Conservation (phyloP, 1,284 basidiomycete species). For the Leccinum variabile region DNA sequence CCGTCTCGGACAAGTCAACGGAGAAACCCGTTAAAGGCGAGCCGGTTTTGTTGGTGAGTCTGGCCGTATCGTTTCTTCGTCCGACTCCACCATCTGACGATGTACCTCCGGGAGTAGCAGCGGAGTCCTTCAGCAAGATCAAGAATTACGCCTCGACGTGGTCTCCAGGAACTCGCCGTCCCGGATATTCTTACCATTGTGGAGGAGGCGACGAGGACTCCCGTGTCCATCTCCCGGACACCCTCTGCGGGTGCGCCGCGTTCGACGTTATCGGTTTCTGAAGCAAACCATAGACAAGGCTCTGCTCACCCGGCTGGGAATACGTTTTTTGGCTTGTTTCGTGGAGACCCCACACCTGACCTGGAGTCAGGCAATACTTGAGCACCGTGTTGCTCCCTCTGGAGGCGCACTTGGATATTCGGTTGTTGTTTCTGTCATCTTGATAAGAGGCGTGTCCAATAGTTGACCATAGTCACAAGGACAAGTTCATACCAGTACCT, state of each 20-base stretch:
- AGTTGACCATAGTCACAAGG: neutral
- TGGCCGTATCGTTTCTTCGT: neutral
- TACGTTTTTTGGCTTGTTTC: conserved; percentile 3
- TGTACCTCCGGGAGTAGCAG: neutral
- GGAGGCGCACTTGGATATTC: neutral
- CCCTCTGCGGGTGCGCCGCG: neutral
- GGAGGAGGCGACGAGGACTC: conserved; percentile 8
- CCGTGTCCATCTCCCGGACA: neutral
- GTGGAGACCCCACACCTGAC: neutral
- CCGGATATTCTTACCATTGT: conserved; percentile 12
- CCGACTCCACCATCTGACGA: neutral
- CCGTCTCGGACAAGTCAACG: neutral
- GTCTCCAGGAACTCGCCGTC: neutral
- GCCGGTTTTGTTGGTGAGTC: neutral
- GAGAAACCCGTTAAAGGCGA: neutral
- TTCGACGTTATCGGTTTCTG: neutral
- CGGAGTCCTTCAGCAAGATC: neutral
- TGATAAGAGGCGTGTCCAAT: neutral
- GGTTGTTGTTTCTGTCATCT: neutral
- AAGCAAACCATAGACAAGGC: conserved; percentile 10
- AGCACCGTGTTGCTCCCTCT: neutral
- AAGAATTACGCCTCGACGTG: neutral
- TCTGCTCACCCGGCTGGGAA: neutral
- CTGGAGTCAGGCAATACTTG: conserved; percentile 1
- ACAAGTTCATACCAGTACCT: neutral